Evolutionary conservation across 768 basidiomycete species (phyloP).

Genomic region (Lepiota brunneoincarnata): DNA sequence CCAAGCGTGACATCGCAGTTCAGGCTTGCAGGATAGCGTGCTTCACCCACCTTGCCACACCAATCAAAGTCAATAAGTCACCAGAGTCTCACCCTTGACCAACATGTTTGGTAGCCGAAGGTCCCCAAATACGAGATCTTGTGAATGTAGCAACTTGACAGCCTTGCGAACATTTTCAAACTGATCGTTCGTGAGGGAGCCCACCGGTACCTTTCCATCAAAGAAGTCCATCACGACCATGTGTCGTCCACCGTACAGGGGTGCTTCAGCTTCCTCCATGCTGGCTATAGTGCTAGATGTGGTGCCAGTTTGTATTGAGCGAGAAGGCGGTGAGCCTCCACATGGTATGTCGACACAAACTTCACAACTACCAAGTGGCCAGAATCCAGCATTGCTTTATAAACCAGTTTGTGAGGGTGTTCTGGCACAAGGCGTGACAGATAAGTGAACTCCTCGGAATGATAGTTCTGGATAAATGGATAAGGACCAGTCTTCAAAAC

Average conservation of each 20-base stretch:
- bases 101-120: conserved; percentile 12
- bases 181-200: not conserved
- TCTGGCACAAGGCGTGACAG: not conserved
- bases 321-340: conserved; percentile 4
- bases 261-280: not conserved
- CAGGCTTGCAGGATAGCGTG: not conserved
- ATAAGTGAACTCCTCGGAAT: not conserved
- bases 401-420: not conserved
- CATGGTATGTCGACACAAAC: conserved; percentile 1
- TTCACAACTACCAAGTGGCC: conserved; percentile 2
- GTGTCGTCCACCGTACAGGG: not conserved
- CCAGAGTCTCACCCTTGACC: not conserved
- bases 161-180: not conserved
- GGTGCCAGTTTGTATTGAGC: not conserved
- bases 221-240: conserved; percentile 1
- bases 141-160: not conserved
- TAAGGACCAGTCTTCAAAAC: not conserved
- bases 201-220: not conserved
- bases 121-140: conserved; percentile 11
- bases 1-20: not conserved
- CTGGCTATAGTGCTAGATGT: not conserved
- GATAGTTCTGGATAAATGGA: not conserved
- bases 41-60: conserved; percentile 2
- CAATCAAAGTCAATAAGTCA: conserved; percentile 14
- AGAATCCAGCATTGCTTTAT: not conserved